Base-by-base conservation (phyloP, 306 rosid genomes). In the Quercus bicolor region DNA sequence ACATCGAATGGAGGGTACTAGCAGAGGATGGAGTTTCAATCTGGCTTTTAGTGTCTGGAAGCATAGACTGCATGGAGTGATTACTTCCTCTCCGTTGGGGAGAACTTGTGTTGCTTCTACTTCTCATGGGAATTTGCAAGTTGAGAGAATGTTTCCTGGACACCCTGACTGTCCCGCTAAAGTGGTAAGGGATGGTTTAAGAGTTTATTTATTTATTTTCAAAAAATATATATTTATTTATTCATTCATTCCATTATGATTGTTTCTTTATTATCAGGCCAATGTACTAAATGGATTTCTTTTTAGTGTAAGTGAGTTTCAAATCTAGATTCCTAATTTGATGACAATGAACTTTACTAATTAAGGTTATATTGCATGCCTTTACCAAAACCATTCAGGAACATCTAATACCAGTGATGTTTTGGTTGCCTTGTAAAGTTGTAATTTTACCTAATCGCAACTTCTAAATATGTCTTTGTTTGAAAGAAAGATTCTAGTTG, bases 61-160 rank as follows among this genome's bases (percentile, higher is more conserved):
- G 98, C 82, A 85, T 74, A 86, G 98, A 95, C 78, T 92, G 94
- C 80, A 95, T 95, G 98, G 98, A 88, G 89, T 61, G 86, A 88
- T 74, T 92, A 94, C 76, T 92, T 95, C 83, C 96, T 95, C 81
- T 95, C 98, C 53, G 91, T 95, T 71, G 98, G 98, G 82, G 97
- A 92, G 78, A 98, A 95, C 80, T 91, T 92, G 94, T 79, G 93
- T 92, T 66, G 85, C 93, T 60, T 98, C 93, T 80, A 83, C 86
- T 76, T 95, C 98, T 84, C 89, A 92, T 14, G 94, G 90, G 88
- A 91, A 96, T 70, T 75, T 90, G 84, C 87, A 83, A 82, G 98
- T 93, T 84, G 98, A 95, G 85, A 90, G 98, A 90, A 88, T 91
- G 87, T 88, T 95, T 90, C 93, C 98, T 74, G 98, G 98, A 78